Percentiles rank a stretch among this genome's conserved stretches.
Evolutionary conservation across 441 rosid species (phyloP).

Genomic region (Adansonia rubrostipa): DNA sequence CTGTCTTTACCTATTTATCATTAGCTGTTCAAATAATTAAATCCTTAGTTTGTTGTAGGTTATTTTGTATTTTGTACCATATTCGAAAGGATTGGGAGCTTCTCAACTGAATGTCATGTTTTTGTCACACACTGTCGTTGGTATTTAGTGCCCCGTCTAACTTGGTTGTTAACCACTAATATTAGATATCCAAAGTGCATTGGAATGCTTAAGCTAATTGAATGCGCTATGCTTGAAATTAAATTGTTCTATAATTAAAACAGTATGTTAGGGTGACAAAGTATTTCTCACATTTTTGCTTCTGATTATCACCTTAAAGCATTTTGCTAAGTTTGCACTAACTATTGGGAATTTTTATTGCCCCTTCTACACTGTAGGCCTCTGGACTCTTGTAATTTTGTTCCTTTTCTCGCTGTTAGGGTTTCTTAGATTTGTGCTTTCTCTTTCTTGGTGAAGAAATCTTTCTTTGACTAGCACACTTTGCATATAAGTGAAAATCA

Average conservation of each 20-base stretch:
- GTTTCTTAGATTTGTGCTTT: neutral
- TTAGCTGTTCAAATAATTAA: neutral
- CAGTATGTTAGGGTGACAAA: neutral
- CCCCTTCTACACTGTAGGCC: neutral
- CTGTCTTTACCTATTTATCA: neutral
- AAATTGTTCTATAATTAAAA: neutral
- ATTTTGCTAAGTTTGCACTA: neutral
- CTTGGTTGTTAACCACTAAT: neutral
- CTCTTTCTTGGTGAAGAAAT: neutral
- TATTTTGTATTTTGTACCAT: neutral
- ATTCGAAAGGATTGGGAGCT: neutral
- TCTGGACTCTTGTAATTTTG: neutral
- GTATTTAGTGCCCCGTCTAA: neutral
- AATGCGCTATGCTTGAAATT: neutral
- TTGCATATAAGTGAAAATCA: neutral
- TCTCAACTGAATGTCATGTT: neutral
- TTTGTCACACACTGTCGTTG: neutral
- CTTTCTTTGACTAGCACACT: neutral
- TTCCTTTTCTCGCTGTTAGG: neutral
- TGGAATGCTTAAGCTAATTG: neutral
- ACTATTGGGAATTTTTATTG: neutral
- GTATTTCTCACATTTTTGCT: neutral
- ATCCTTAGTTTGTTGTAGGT: neutral
- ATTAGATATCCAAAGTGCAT: constrained; percentile 4
- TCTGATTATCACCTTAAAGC: neutral